A percentile compares a stretch with the other conserved stretches of the same genome.
phyloP scores from a whole-genome alignment of 2,329 filamentous ascomycete genomes.

The Taxawa tesnikishii region DNA sequence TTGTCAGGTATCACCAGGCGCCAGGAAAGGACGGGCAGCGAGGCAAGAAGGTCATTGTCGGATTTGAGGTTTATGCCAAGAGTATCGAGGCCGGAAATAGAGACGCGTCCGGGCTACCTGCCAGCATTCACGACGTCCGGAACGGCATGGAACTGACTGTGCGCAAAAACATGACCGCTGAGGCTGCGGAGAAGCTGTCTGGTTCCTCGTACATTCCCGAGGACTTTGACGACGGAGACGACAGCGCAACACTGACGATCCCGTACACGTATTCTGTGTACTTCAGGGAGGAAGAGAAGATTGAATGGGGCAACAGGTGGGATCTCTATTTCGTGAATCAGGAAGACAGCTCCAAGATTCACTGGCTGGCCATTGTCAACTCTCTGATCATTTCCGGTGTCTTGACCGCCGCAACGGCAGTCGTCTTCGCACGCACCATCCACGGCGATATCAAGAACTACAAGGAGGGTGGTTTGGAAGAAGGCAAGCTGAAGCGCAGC shows the following conservation, averaged over 20 bases:
- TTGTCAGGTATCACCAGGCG: slow-evolving; percentile 65
- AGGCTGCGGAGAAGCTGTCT: slow-evolving; percentile 37
- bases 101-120: slow-evolving; percentile 53
- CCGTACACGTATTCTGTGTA: slow-evolving; percentile 86
- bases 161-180: slow-evolving; percentile 46
- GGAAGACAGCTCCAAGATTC: slow-evolving; percentile 66
- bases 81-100: slow-evolving; percentile 56
- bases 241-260: slow-evolving; percentile 55
- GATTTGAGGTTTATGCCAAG: slow-evolving; percentile 84
- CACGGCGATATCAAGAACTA: slow-evolving; percentile 66
- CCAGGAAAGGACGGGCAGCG: slow-evolving; percentile 55
- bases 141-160: slow-evolving; percentile 59
- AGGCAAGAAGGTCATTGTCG: slow-evolving; percentile 70
- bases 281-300: slow-evolving; percentile 66
- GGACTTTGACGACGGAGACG: slow-evolving; percentile 42
- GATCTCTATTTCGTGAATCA: slow-evolving; percentile 84
- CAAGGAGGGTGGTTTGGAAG: slow-evolving; percentile 53
- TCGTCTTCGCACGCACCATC: slow-evolving; percentile 70
- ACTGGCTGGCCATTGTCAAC: slow-evolving; percentile 83
- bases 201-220: slow-evolving; percentile 49
- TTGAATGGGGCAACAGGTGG: slow-evolving; percentile 80
- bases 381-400: slow-evolving; percentile 73
- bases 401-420: slow-evolving; percentile 64
- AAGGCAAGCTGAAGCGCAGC: slow-evolving; percentile 49
- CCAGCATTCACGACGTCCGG: slow-evolving; percentile 50